Evolutionary conservation across 345 rosid genomes (phyloP), one percentile per base, ranked within the genome.

Genomic region (Brassica carinata): DNA sequence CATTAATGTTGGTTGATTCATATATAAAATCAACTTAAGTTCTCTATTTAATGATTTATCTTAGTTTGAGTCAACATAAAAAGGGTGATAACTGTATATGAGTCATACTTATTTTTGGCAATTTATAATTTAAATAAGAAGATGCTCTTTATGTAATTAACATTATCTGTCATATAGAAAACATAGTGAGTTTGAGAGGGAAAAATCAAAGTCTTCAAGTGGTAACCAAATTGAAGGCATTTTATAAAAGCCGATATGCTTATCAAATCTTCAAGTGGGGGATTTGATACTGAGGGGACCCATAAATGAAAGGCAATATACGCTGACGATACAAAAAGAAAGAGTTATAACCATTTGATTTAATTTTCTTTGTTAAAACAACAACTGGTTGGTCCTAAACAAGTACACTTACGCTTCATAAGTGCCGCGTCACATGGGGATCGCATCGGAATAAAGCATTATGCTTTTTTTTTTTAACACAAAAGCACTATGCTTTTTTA

Each of bases 301-400:
- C 36, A 73, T 23, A 65, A 67, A 72, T 78, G 59, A 79, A 67
- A 67, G 8, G 23, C 34, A 40, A 67, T 74, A 79, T 79, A 79
- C 74, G 65, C 53, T 73, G 73, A 72, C 74, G 82, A 38, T 51
- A 64, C 48, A 30, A 30, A 40, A 73, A 73, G 19, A 72, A 3
- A 67, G 63, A 66, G 15, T 79, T 67, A 43, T 77, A 48, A 48
- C 55, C n/a, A 48, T 67, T 15, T 34, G 57, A 36, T 57, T 57
- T 57, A 5, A 4, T 51, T 51, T 14, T 40, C 14, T 40, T 27
- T 10, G 10, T 59, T 79, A 40, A 69, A 33, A 31, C 18, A 67
- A 43, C 55, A 23, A 19, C 53, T 79, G 82, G 74, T 73, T 79
- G 82, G 82, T 79, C 69, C 64, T 57, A 36, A 79, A 79, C 73